A percentile compares a stretch with the other conserved stretches of the same genome.
Evolutionary conservation across 257 asterid species (phyloP).

Genomic region (Leonotis leonurus): DNA sequence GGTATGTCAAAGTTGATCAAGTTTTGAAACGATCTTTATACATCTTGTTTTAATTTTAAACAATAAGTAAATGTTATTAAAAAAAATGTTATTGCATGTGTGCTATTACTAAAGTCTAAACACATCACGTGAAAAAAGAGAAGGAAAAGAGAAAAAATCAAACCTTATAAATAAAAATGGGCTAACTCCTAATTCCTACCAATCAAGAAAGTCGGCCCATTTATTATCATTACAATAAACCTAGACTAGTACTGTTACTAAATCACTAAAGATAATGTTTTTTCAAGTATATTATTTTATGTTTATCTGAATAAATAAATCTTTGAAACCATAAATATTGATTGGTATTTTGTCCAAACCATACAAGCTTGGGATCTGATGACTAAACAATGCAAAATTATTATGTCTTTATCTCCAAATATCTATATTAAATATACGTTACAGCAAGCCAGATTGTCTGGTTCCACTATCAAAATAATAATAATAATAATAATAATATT

Average conservation of each 20-base stretch:
- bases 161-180: constrained; percentile 2
- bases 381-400: constrained; percentile 24
- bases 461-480: constrained; percentile 44
- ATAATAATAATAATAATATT: no score
- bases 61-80: no score
- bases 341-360: constrained; percentile 23
- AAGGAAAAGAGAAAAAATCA: no score
- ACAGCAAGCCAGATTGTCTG: constrained; percentile 43
- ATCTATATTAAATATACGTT: constrained; percentile 11
- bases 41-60: no score
- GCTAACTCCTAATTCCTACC: constrained; percentile 7
- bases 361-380: constrained; percentile 51
- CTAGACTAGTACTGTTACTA: neutral
- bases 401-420: constrained; percentile 23
- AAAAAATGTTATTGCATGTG: no score
- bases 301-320: constrained; percentile 16
- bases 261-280: neutral
- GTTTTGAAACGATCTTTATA: no score
- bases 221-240: constrained; percentile 7
- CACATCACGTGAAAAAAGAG: no score
- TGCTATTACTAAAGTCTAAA: no score
- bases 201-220: constrained; percentile 20
- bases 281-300: no score
- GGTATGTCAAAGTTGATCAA: no score
- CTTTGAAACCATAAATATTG: neutral